Conservation (phyloP, 176 grass and related monocot genomes). For the Aegilops umbellulata region DNA sequence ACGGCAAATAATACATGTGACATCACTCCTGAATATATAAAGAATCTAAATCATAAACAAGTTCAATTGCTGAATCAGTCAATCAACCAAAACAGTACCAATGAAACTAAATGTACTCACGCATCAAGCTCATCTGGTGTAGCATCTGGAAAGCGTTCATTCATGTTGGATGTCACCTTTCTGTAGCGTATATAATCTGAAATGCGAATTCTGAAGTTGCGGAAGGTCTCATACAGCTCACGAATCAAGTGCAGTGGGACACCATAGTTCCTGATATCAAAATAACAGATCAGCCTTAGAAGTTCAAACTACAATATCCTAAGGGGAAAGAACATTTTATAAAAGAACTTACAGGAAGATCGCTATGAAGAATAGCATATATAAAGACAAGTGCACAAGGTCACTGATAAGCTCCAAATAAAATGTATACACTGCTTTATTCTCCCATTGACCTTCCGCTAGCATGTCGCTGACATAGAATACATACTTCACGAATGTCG, state of each 20-base stretch:
- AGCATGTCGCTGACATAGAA: conserved; percentile 97
- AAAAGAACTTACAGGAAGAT: conserved; percentile 89
- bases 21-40: conserved; percentile 65
- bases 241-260: conserved; percentile 92
- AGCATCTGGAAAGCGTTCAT: conserved; percentile 91
- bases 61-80: not conserved
- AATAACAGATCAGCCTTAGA: not conserved
- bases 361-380: conserved; percentile 95
- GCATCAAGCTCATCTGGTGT: conserved; percentile 73
- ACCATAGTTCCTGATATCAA: conserved; percentile 87
- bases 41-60: not conserved
- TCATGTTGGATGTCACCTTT: conserved; percentile 98
- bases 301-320: not conserved
- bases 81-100: not conserved
- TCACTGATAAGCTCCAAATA: conserved; percentile 92
- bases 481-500: conserved; percentile 88
- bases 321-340: not conserved
- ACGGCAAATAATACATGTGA: conserved; percentile 97
- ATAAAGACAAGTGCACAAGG: conserved; percentile 92
- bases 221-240: conserved; percentile 95
- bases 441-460: conserved; percentile 98
- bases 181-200: conserved; percentile 88
- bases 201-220: conserved; percentile 81
- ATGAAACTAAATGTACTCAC: conserved; percentile 46
- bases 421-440: conserved; percentile 96